Evolutionary conservation across 805 yeast genomes (phyloP).

Genomic region (Scheffersomyces ergatensis): DNA sequence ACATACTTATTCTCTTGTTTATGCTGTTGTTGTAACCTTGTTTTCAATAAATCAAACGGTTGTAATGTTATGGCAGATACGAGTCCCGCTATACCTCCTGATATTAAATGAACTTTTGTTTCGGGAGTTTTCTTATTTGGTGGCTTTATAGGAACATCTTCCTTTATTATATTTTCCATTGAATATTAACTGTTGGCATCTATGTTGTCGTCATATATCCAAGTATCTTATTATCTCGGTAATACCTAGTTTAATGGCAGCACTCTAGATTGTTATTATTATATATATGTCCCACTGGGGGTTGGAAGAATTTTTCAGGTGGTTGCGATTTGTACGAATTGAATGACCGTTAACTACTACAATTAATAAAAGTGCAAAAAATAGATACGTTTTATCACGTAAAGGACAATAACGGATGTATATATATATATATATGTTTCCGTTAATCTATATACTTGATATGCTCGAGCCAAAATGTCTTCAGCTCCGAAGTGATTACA

Average conservation of each 20-base stretch:
- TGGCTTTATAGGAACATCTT: neutral
- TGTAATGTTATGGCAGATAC: conserved; percentile 78
- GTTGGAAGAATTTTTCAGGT: too few relatives aligned
- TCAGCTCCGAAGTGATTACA: conserved; percentile 19
- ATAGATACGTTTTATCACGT: too few relatives aligned
- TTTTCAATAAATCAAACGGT: conserved; percentile 86
- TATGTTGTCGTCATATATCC: neutral
- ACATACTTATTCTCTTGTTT: conserved; percentile 13
- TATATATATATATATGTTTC: too few relatives aligned
- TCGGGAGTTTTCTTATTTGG: conserved; percentile 4
- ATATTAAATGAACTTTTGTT: conserved; percentile 53
- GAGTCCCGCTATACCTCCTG: conserved; percentile 86
- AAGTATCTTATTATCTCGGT: too few relatives aligned
- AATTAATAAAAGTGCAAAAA: too few relatives aligned
- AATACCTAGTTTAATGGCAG: too few relatives aligned
- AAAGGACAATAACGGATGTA: too few relatives aligned
- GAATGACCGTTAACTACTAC: too few relatives aligned
- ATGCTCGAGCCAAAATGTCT: neutral
- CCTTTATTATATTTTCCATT: neutral
- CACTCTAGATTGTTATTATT: too few relatives aligned
- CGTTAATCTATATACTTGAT: neutral
- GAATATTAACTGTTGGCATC: neutral
- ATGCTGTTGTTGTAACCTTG: conserved; percentile 62
- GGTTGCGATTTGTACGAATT: too few relatives aligned
- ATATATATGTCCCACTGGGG: too few relatives aligned